Percentiles rank a stretch among this genome's conserved stretches.
Conservation (phyloP, 2,329 filamentous ascomycete species). For the Biscogniauxia sp. region DNA sequence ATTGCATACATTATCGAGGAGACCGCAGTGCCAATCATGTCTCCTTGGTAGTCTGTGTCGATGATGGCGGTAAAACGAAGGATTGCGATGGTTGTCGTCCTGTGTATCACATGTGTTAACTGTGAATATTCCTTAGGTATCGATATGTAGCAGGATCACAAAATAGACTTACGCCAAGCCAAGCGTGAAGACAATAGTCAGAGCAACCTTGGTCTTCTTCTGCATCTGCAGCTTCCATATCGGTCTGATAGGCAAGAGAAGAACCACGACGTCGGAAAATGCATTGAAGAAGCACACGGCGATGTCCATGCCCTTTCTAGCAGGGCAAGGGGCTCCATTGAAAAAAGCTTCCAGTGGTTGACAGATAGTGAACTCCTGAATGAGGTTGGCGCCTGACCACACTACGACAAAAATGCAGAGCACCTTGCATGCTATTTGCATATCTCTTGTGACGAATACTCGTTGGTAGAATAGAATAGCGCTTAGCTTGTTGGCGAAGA, state of each 20-base stretch:
- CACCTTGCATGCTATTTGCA: conserved; percentile 1
- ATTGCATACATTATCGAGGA: conserved; percentile 15
- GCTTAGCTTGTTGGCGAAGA: conserved; percentile 35
- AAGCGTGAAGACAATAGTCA: conserved; percentile 42
- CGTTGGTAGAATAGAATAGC: conserved; percentile 35
- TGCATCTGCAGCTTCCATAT: conserved; percentile 45
- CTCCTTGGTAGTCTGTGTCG: conserved; percentile 7
- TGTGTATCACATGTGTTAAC: neutral
- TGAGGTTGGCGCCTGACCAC: conserved; percentile 13
- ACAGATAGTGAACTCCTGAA: conserved; percentile 19
- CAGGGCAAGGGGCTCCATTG: conserved; percentile 20
- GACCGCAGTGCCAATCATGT: conserved; percentile 7
- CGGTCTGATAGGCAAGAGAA: conserved; percentile 45
- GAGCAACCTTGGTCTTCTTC: conserved; percentile 37
- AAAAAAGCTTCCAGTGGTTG: conserved; percentile 11
- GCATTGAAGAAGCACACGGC: conserved; percentile 40
- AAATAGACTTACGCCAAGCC: conserved; percentile 39
- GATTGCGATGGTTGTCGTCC: conserved; percentile 8
- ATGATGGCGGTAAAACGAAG: conserved; percentile 12
- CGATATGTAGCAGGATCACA: no score
- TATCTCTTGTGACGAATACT: conserved; percentile 23
- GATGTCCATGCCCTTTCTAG: conserved; percentile 29
- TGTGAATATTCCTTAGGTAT: neutral
- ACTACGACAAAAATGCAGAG: conserved; percentile 26
- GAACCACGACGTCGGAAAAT: conserved; percentile 44